Evolutionary conservation across 352 stramenopile genomes (phyloP), one percentile per base, ranked within the genome.

Genomic region (Globisporangium viniferum): DNA sequence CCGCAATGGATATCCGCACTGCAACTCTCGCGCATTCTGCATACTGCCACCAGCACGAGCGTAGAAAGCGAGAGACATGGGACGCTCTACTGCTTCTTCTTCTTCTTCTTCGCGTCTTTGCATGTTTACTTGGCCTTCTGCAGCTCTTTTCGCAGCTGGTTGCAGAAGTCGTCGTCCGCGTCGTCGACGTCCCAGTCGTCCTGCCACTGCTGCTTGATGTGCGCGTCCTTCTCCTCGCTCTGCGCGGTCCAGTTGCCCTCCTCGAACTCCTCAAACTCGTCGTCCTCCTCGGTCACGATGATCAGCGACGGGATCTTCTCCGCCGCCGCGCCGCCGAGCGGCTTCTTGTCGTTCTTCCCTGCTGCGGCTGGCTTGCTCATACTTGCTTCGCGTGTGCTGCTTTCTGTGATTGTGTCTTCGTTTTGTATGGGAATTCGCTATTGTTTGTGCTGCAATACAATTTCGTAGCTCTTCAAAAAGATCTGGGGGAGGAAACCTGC

Each of bases 161-260:
- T 94, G 82, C 91, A 97, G 68, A 97, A 97, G 70, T 97, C 91
- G 76, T 97, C 89, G 71, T 97, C 91, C n/a, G 89, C 88, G 68
- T 96, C 88, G 59, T 97, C 91, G 48, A 97, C 88, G 70, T 97
- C 91, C 91, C 91, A 97, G 76, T 97, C 91, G 74, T 97, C 91
- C 79, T 97, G 91, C 91, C 91, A 97, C 72, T 97, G 89, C 80
- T 96, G 87, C 72, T 95, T 95, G 55, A 95, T 81, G 64, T 92
- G 81, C 58, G 75, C 79, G 53, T 93, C 86, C 69, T 90, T 88
- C 76, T 96, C 88, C 73, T 96, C 86, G 48, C 73, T 75, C 65
- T 85, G 77, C 35, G 77, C 85, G 68, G 75, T 81, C 88, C 88
- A 96, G 67, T 92, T 78, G 22, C 80, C 81, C 58, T 94, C 85